A percentile compares a stretch with the other conserved stretches of the same genome.
phyloP scores from a whole-genome alignment of 768 basidiomycete genomes.

The Podaxis sp. region DNA sequence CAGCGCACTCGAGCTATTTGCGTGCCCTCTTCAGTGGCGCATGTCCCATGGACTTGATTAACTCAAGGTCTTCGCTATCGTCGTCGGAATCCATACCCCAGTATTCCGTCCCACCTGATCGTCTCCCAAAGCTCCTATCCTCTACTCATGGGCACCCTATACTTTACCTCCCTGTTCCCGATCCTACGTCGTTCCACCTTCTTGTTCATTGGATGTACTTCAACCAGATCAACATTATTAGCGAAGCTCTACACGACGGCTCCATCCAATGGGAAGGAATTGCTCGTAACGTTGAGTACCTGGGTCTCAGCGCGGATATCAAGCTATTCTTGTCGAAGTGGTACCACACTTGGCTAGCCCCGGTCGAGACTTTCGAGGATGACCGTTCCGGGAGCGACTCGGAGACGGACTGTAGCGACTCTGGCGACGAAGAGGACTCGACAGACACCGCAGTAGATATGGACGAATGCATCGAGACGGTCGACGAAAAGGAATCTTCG shows the following conservation, averaged over 20 bases:
- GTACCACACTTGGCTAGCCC: conserved; percentile 64
- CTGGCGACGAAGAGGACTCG: conserved; percentile 34
- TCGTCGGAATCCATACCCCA: conserved; percentile 21
- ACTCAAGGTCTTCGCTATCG: conserved; percentile 30
- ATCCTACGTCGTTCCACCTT: conserved; percentile 66
- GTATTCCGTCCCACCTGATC: conserved; percentile 43
- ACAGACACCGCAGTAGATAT: conserved; percentile 35
- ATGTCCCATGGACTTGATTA: conserved; percentile 57
- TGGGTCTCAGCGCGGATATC: conserved; percentile 72
- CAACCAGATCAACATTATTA: conserved; percentile 63
- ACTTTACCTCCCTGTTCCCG: conserved; percentile 73
- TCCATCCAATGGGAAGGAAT: conserved; percentile 82
- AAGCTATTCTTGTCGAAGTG: conserved; percentile 75
- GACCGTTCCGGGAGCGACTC: conserved; percentile 36
- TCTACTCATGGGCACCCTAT: conserved; percentile 65
- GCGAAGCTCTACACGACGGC: conserved; percentile 62
- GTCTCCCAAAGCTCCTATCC: conserved; percentile 67
- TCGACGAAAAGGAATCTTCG: conserved; percentile 18
- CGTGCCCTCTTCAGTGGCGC: conserved; percentile 69
- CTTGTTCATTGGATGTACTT: conserved; percentile 85
- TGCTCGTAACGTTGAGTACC: conserved; percentile 87
- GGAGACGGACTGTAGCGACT: conserved; percentile 34
- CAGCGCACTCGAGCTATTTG: conserved; percentile 77
- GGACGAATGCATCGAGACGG: conserved; percentile 29
- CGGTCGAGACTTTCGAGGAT: conserved; percentile 25